Conservation (phyloP, 805 yeast genomes). For the Saturnispora mendoncae region DNA sequence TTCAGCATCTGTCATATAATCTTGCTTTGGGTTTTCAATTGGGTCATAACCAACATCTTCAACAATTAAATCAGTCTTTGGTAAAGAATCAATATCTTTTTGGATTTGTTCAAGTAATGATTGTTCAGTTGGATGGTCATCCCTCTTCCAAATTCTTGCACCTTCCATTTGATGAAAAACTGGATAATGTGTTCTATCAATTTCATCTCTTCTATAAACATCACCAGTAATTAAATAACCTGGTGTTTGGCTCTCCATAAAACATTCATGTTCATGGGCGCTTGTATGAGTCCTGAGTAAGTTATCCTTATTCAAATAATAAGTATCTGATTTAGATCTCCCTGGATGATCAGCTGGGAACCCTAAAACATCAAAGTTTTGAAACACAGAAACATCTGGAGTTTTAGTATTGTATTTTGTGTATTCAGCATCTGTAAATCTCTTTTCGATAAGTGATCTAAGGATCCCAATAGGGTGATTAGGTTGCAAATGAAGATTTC, state of each 20-base stretch:
- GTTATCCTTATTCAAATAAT: slow-evolving; percentile 67
- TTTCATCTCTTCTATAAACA: slow-evolving; percentile 91
- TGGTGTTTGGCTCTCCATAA: slow-evolving; percentile 53
- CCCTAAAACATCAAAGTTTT: slow-evolving; percentile 88
- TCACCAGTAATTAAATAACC: slow-evolving; percentile 94
- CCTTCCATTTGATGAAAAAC: slow-evolving; percentile 98
- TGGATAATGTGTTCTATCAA: slow-evolving; percentile 93
- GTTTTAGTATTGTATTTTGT: slow-evolving; percentile 71
- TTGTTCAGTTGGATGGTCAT: slow-evolving; percentile 27
- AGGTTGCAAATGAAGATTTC: slow-evolving; percentile 64
- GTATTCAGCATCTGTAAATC: slow-evolving; percentile 58
- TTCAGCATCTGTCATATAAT: slow-evolving; percentile 60
- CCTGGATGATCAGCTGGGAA: slow-evolving; percentile 93
- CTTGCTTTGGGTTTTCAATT: slow-evolving; percentile 70
- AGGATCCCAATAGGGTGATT: slow-evolving; percentile 88
- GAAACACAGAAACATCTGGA: slow-evolving; percentile 73
- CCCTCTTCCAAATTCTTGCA: slow-evolving; percentile 72
- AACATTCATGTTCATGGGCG: slow-evolving; percentile 91
- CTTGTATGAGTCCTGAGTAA: slow-evolving; percentile 90
- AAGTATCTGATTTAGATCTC: slow-evolving; percentile 84
- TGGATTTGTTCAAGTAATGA: slow-evolving; percentile 36
- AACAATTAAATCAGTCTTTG: slow-evolving; percentile 61
- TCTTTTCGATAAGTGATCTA: slow-evolving; percentile 59
- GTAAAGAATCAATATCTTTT: slow-evolving; percentile 55
- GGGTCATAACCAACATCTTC: slow-evolving; percentile 58